Evolutionary conservation across 306 rosid species (phyloP), one percentile per base, ranked within the genome.

Genomic region (Vigna trinervia): DNA sequence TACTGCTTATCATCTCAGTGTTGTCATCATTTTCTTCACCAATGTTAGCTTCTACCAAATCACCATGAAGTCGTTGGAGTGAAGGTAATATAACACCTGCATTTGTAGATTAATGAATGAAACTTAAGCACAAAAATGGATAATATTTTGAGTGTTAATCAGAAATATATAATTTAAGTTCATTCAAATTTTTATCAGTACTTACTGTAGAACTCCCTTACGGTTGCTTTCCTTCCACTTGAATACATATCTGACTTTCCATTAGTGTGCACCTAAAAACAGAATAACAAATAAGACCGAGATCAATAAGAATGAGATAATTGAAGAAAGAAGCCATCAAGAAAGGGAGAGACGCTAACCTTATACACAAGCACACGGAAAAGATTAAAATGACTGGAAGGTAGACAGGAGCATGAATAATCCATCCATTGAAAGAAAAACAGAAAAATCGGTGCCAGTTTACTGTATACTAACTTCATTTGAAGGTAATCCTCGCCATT

Each of bases 61-160:
- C 73, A 52, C 76, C 74, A 46, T 81, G 85, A 73, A 92, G 93
- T 39, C 80, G 87, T 80, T 83, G 90, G 43, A 92, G 93, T 20
- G 97, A 90, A 8, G 96, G 96, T 36, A 92, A 81, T 83, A 92
- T 92, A 63, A 92, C 87, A 81, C 78, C 96, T 92, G 90, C 77
- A 57, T 71, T 79, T 81, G 73, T 57, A 80, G 54, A 66, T 78
- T 56, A 66, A 34, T 51, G 58, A 61, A 19, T 47, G n/a, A 41
- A 73, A 26, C 34, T 72, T 68, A 15, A n/a, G 45, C 30, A n/a
- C 51, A 30, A 50, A 61, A 58, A n/a, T 51, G 22, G 2, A 5
- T 3, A 43, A 11, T 12, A 43, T 0, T 43, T 43, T 20, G 3
- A 54, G 30, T 3, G 10, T 19, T 20, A 20, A 19, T 4, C 19